phyloP scores from a whole-genome alignment of 805 yeast genomes.

The Yarrowia sp. region DNA sequence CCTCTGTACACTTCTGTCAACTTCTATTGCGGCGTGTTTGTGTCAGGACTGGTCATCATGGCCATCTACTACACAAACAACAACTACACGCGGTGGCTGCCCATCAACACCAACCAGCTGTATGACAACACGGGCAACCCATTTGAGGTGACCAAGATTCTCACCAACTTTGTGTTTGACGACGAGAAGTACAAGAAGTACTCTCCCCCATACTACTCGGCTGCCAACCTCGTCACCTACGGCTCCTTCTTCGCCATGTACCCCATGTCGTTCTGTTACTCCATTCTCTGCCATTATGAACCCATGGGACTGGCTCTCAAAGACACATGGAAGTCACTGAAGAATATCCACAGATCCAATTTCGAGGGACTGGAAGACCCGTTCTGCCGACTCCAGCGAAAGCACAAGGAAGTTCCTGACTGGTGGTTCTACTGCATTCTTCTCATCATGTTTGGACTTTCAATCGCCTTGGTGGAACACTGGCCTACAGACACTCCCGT shows the following conservation, averaged over 20 bases:
- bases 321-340: neutral
- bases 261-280: neutral
- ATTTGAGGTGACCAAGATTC: neutral
- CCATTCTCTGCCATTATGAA: neutral
- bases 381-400: constrained; percentile 53
- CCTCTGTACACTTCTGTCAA: neutral
- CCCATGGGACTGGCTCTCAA: neutral
- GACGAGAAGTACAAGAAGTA: neutral
- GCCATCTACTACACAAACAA: constrained; percentile 58
- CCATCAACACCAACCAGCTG: constrained; percentile 60
- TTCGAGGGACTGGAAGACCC: constrained; percentile 41
- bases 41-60: neutral
- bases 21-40: neutral
- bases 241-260: neutral
- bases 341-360: neutral
- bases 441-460: constrained; percentile 53
- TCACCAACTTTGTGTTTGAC: neutral
- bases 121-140: constrained; percentile 51
- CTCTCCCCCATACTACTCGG: constrained; percentile 60
- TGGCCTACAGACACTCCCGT: constrained; percentile 61
- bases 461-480: constrained; percentile 46
- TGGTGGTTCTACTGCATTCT: constrained; percentile 68
- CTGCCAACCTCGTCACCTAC: constrained; percentile 49
- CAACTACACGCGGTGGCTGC: constrained; percentile 67
- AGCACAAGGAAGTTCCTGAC: constrained; percentile 73